Evolutionary conservation across 768 basidiomycete genomes (phyloP).

Genomic region (Lactarius vividus): DNA sequence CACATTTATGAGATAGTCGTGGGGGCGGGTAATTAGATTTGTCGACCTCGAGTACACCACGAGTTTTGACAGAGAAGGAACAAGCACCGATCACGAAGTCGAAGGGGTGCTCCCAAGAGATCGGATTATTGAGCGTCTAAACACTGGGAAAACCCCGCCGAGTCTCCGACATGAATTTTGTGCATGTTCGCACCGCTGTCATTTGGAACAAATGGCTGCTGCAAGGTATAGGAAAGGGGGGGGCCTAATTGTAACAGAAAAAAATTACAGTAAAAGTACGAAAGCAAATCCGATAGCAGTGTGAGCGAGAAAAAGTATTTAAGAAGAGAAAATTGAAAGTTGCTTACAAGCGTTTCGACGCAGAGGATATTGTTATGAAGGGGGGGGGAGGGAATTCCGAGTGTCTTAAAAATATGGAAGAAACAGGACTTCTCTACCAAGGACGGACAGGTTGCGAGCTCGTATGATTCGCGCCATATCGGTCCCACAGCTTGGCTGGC

Average conservation of each 20-base stretch:
- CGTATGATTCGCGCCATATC: constrained; percentile 14
- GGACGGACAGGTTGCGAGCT: constrained; percentile 26
- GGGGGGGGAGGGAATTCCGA: not conserved
- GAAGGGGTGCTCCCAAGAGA: constrained; percentile 14
- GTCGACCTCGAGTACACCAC: constrained; percentile 22
- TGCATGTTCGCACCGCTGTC: constrained; percentile 6
- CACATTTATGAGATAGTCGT: constrained; percentile 7
- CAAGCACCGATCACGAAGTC: constrained; percentile 26
- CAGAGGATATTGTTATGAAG: not conserved
- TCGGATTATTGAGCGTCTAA: constrained; percentile 20
- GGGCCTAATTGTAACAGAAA: constrained; percentile 1
- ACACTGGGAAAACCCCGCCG: constrained; percentile 5
- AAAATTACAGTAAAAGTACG: constrained; percentile 13
- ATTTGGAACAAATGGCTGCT: constrained; percentile 2
- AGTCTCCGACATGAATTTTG: constrained; percentile 11
- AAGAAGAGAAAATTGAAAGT: not conserved
- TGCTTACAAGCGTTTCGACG: not conserved
- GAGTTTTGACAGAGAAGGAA: constrained; percentile 26
- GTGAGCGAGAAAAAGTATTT: constrained; percentile 1
- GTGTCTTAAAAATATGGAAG: not conserved
- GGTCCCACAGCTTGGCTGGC: constrained; percentile 13
- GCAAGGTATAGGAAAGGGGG: not conserved
- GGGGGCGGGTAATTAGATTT: constrained; percentile 6
- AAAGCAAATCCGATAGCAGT: constrained; percentile 11
- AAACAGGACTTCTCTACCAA: constrained; percentile 19